A percentile compares a stretch with the other conserved stretches of the same genome.
These are phyloP conservation scores for Sungouiella blattae DNA, from an alignment of 805 yeast species.

Conservation along the genomic window DNA sequence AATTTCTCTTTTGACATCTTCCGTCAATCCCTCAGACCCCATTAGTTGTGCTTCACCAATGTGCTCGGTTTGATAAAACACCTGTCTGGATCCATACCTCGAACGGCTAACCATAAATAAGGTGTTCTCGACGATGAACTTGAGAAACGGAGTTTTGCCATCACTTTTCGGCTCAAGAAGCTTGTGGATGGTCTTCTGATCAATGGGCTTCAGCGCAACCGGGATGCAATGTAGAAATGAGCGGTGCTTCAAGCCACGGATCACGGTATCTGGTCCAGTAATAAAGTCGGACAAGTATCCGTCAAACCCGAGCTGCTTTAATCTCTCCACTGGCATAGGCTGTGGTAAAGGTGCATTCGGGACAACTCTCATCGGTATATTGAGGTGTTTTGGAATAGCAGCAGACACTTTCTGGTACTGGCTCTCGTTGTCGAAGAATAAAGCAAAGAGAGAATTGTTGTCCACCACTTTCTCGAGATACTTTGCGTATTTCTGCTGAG, in stretches of 20 bases:
- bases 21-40: constrained; percentile 31
- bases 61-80: constrained; percentile 40
- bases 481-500: constrained; percentile 46
- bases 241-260: constrained; percentile 64
- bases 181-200: constrained; percentile 35
- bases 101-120: constrained; percentile 54
- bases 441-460: constrained; percentile 50
- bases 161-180: constrained; percentile 29
- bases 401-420: constrained; percentile 47
- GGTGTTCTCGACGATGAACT: constrained; percentile 58
- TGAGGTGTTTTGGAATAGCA: constrained; percentile 32
- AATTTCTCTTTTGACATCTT: constrained; percentile 16
- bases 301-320: constrained; percentile 64
- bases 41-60: constrained; percentile 27
- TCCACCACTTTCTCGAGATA: constrained; percentile 58
- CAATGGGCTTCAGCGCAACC: constrained; percentile 46
- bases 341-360: constrained; percentile 18
- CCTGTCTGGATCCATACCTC: constrained; percentile 58
- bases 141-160: constrained; percentile 47
- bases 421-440: constrained; percentile 54
- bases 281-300: constrained; percentile 73
- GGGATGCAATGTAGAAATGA: constrained; percentile 56
- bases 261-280: constrained; percentile 67
- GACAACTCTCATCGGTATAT: constrained; percentile 57
- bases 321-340: constrained; percentile 23